Evolutionary conservation across 176 grass and related monocot genomes (phyloP), one percentile per base, ranked within the genome.

Genomic region (Hordeum vulgare): DNA sequence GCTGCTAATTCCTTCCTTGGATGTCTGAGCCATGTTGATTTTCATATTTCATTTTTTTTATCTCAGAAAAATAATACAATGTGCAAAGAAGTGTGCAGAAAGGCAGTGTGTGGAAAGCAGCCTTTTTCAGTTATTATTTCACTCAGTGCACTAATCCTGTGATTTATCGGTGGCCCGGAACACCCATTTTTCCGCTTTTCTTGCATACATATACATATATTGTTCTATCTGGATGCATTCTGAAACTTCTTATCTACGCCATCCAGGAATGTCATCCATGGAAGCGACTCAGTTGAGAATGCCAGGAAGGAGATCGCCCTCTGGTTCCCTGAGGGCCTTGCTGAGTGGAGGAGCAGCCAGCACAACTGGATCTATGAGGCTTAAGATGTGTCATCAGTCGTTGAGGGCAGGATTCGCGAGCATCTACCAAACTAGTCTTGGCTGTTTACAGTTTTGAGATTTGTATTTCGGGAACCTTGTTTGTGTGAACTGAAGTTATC

Each of bases 281-380:
- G 97, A 79, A 99, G 97, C 10, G 97, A 99, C 66, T 85, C 91
- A 2, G 66, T 94, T 47, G 97, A 96, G 91, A 96, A 88, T n/a
- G 91, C 89, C 8, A 88, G 76, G 81, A 99, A 92, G 87, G 97
- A 99, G 91, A 96, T 99, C 47, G 93, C 91, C 42, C 82, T 99
- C 33, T 99, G 97, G 97, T 99, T 99, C 74, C 87, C 93, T 0
- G 91, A 99, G 78, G 93, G 93, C 67, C 53, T 87, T 7, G 81
- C 78, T 0, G 86, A 92, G 24, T 99, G 96, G 96, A 88, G 75
- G 65, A 96, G 93, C 93, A 85, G 68, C 83, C 88, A 90, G 63
- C 96, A 99, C 91, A 79, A 90, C 24, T 99, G 96, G 96, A 96
- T 99, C 91, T 99, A 99, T 1, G 96, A 99, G 93, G 62, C 31